A percentile compares a stretch with the other conserved stretches of the same genome.
Evolutionary conservation across 2,329 filamentous ascomycete species (phyloP).

Genomic region (Penicillium sp.): DNA sequence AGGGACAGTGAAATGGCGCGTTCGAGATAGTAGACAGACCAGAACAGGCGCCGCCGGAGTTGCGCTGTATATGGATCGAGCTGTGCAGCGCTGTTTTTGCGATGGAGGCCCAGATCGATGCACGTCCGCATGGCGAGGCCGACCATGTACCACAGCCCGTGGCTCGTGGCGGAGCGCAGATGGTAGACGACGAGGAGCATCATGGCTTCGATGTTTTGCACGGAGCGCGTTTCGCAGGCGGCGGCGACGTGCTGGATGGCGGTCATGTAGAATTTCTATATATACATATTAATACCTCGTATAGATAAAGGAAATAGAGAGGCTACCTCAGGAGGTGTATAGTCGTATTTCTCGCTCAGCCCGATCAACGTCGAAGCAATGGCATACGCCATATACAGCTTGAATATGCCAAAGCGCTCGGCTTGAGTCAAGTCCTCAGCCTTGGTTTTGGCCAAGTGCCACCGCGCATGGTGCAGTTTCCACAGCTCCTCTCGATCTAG

Average conservation of each 20-base stretch:
- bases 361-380: slow-evolving; percentile 50
- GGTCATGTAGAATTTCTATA: slow-evolving; percentile 47
- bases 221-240: slow-evolving; percentile 47
- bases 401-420: slow-evolving; percentile 48
- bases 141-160: slow-evolving; percentile 54
- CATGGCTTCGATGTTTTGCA: slow-evolving; percentile 53
- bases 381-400: slow-evolving; percentile 51
- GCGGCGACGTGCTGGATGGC: slow-evolving; percentile 49
- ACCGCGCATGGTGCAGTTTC: slow-evolving; percentile 41
- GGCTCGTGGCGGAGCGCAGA: slow-evolving; percentile 48
- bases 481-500: slow-evolving; percentile 45
- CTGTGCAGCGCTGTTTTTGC: slow-evolving; percentile 43
- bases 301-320: neutral
- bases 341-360: slow-evolving; percentile 45
- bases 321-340: slow-evolving; percentile 41
- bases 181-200: slow-evolving; percentile 50
- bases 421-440: slow-evolving; percentile 29
- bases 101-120: slow-evolving; percentile 51
- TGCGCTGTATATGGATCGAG: slow-evolving; percentile 42
- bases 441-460: slow-evolving; percentile 33
- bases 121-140: slow-evolving; percentile 52
- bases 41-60: slow-evolving; percentile 48
- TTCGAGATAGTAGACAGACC: slow-evolving; percentile 51
- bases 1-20: slow-evolving; percentile 49
- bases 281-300: slow-evolving; percentile 6